Conservation (phyloP, 257 asterid genomes). For the Ophiorrhiza pumila region DNA sequence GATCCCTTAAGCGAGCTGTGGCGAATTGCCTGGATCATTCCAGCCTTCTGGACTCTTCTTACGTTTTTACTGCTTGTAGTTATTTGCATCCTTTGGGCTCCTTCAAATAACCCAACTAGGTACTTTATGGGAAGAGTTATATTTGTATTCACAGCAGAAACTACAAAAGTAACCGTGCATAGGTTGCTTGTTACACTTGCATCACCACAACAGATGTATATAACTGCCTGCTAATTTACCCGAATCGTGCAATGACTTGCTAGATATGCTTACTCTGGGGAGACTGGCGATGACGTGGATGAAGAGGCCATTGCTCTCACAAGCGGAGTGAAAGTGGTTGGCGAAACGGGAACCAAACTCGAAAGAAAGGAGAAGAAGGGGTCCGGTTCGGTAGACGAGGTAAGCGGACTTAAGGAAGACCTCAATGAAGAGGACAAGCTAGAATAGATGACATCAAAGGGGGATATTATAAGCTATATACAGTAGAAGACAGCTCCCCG, state of each 20-base stretch:
- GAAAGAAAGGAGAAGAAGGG: slow-evolving; percentile 38
- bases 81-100: slow-evolving; percentile 40
- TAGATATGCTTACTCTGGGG: slow-evolving; percentile 37
- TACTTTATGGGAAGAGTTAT: neutral
- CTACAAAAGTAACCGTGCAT: neutral
- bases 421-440: slow-evolving; percentile 35
- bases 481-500: neutral
- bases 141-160: neutral
- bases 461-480: neutral
- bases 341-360: slow-evolving; percentile 28
- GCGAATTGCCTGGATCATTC: slow-evolving; percentile 45
- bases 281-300: slow-evolving; percentile 31
- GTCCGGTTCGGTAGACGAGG: slow-evolving; percentile 18
- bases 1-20: slow-evolving; percentile 47
- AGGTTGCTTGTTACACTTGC: neutral
- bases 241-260: neutral
- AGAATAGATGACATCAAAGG: slow-evolving; percentile 20
- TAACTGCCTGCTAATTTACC: neutral
- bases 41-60: slow-evolving; percentile 44
- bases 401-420: slow-evolving; percentile 22
- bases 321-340: slow-evolving; percentile 25
- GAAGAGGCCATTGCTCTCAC: slow-evolving; percentile 42
- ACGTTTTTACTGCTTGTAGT: slow-evolving; percentile 32
- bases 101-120: slow-evolving; percentile 41
- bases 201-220: neutral